Evolutionary conservation across 2,329 filamentous ascomycete species (phyloP).

Genomic region (Cryphonectria naterciae): DNA sequence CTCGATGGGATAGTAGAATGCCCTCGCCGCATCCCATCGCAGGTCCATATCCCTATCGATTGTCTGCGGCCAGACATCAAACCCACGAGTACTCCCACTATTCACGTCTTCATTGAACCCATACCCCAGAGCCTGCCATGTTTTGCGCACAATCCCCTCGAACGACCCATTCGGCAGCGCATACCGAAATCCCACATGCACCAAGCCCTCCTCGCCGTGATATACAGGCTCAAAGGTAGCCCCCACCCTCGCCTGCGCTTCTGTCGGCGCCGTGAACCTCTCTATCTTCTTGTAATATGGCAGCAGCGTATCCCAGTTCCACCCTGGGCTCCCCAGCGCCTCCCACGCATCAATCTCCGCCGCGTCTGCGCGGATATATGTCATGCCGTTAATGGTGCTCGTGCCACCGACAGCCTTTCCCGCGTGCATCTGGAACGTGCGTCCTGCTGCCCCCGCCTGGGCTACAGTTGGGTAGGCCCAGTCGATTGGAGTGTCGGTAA

Average conservation of each 20-base stretch:
- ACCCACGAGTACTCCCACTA: slow-evolving; percentile 44
- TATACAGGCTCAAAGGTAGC: slow-evolving; percentile 39
- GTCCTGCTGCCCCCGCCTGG: slow-evolving; percentile 18
- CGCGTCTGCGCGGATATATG: slow-evolving; percentile 47
- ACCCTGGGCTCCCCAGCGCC: slow-evolving; percentile 46
- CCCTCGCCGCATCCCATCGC: slow-evolving; percentile 47
- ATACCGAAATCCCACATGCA: slow-evolving; percentile 44
- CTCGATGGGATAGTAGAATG: slow-evolving; percentile 46
- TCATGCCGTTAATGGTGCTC: slow-evolving; percentile 40
- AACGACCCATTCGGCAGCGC: slow-evolving; percentile 41
- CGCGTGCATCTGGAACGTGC: slow-evolving; percentile 18
- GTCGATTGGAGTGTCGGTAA: slow-evolving; percentile 28
- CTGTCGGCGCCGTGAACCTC: slow-evolving; percentile 39
- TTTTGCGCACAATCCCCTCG: slow-evolving; percentile 35
- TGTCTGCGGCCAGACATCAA: slow-evolving; percentile 44
- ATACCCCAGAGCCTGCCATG: slow-evolving; percentile 42
- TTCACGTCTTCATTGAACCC: slow-evolving; percentile 44
- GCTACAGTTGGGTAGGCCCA: slow-evolving; percentile 27
- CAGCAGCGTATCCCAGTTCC: slow-evolving; percentile 50
- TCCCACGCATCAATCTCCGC: slow-evolving; percentile 50
- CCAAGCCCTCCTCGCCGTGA: slow-evolving; percentile 42
- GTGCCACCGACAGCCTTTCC: slow-evolving; percentile 39
- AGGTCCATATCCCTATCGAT: slow-evolving; percentile 42
- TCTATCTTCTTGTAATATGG: slow-evolving; percentile 53
- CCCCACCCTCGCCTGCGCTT: slow-evolving; percentile 41